Conservation (phyloP, 306 rosid species). For the Dalbergia oliveri region DNA sequence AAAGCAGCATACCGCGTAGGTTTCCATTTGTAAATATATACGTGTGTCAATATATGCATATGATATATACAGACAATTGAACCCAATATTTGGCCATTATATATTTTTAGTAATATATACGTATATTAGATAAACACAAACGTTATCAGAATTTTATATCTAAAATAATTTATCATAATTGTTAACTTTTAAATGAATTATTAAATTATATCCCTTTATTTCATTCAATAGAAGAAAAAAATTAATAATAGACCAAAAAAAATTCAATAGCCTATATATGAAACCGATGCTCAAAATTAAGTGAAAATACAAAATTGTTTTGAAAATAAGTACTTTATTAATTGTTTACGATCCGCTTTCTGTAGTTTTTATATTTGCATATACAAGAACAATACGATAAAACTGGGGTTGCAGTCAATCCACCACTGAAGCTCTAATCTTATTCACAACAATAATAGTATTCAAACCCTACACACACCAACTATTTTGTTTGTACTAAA, state of each 20-base stretch:
- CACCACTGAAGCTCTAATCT: not conserved
- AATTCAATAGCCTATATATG: too few relatives aligned
- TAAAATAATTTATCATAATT: too few relatives aligned
- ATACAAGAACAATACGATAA: not conserved
- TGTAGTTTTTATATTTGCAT: not conserved
- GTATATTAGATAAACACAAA: too few relatives aligned
- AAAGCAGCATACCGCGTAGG: not conserved
- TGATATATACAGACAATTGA: not conserved
- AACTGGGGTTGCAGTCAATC: not conserved
- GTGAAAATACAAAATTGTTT: not conserved
- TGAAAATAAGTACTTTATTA: not conserved
- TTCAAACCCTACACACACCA: conserved; percentile 10
- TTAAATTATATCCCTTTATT: too few relatives aligned
- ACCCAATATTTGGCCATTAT: too few relatives aligned
- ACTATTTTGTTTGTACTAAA: not conserved
- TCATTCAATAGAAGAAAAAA: too few relatives aligned
- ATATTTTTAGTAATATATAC: too few relatives aligned
- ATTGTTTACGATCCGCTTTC: not conserved
- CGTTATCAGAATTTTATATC: too few relatives aligned
- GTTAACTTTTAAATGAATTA: too few relatives aligned
- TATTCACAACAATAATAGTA: not conserved
- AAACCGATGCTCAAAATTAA: not conserved
- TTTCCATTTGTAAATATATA: not conserved
- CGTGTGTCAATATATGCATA: not conserved
- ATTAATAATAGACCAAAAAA: too few relatives aligned